Conservation (phyloP, 1,284 basidiomycete species). For the Pseudomicrostroma phylloplanum region DNA sequence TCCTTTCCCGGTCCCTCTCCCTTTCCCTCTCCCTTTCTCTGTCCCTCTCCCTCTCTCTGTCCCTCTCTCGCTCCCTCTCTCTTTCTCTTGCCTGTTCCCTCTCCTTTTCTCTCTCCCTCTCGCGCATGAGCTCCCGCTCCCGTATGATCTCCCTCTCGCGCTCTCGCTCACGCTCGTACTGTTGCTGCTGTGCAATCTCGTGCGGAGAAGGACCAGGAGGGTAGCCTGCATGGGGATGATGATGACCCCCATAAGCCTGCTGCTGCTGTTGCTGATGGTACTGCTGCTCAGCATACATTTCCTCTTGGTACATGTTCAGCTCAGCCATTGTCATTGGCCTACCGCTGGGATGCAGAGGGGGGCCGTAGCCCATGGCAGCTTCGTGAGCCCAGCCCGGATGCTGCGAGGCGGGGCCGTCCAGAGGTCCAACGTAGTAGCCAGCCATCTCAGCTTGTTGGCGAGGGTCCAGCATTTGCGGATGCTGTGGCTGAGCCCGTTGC, state of each 20-base stretch:
- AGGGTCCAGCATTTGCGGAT: slow-evolving; percentile 24
- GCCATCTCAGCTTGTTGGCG: slow-evolving; percentile 15
- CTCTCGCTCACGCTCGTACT: too few species aligned
- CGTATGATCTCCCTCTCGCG: too few species aligned
- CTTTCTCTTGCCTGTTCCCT: too few species aligned
- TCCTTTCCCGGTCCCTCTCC: too few species aligned
- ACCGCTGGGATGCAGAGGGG: neutral
- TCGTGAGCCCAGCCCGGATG: neutral
- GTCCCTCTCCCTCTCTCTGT: too few species aligned
- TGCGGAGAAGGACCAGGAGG: too few species aligned
- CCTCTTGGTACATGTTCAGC: neutral
- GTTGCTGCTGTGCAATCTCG: too few species aligned
- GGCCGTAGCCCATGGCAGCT: slow-evolving; percentile 3
- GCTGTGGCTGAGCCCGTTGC: slow-evolving; percentile 22
- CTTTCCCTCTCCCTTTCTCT: too few species aligned
- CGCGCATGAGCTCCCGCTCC: too few species aligned
- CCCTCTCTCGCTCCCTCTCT: too few species aligned
- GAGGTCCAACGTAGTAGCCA: neutral
- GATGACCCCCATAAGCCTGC: neutral
- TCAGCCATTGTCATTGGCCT: neutral
- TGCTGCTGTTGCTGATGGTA: neutral
- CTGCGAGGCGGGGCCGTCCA: neutral
- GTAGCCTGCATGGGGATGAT: neutral
- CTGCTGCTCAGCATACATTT: slow-evolving; percentile 4
- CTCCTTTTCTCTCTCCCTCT: too few species aligned